Conservation (phyloP, 2,329 filamentous ascomycete genomes). For the Xylariaceae sp. region DNA sequence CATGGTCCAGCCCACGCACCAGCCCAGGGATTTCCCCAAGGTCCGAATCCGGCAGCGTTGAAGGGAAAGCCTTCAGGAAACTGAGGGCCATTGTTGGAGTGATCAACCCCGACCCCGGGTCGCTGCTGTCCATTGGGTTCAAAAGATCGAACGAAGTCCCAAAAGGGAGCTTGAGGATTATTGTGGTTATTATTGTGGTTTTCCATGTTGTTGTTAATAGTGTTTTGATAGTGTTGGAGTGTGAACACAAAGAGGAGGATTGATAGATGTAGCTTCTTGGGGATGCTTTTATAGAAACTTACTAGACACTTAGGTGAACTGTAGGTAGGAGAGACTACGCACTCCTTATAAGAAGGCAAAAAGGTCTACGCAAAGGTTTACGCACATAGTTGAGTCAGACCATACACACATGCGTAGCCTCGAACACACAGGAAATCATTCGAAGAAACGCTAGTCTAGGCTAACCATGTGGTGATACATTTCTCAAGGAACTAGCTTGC, state of each 20-base stretch:
- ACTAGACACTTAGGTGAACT: not conserved
- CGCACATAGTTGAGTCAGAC: too few relatives aligned
- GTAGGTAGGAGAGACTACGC: too few relatives aligned
- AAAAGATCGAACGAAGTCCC: constrained; percentile 46
- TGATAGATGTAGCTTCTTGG: not conserved
- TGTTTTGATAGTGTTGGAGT: not conserved
- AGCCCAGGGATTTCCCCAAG: constrained; percentile 27
- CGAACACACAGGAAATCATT: constrained; percentile 1
- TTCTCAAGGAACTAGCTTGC: not conserved
- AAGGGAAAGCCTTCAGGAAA: constrained; percentile 46
- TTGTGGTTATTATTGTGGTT: constrained; percentile 30
- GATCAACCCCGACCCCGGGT: constrained; percentile 47
- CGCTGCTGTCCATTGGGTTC: constrained; percentile 38
- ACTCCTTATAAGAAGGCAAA: too few relatives aligned
- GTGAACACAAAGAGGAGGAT: not conserved
- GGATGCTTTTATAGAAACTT: constrained; percentile 5
- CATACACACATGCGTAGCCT: not conserved
- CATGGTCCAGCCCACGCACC: constrained; percentile 25
- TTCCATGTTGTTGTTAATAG: not conserved
- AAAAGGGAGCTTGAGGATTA: constrained; percentile 30
- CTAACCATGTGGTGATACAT: not conserved
- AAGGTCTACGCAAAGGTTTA: not conserved
- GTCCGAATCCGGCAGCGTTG: constrained; percentile 27
- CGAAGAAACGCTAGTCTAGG: not conserved
- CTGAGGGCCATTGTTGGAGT: constrained; percentile 34